phyloP scores from a whole-genome alignment of 2,329 filamentous ascomycete genomes.

The Pestalotiopsis sp. region DNA sequence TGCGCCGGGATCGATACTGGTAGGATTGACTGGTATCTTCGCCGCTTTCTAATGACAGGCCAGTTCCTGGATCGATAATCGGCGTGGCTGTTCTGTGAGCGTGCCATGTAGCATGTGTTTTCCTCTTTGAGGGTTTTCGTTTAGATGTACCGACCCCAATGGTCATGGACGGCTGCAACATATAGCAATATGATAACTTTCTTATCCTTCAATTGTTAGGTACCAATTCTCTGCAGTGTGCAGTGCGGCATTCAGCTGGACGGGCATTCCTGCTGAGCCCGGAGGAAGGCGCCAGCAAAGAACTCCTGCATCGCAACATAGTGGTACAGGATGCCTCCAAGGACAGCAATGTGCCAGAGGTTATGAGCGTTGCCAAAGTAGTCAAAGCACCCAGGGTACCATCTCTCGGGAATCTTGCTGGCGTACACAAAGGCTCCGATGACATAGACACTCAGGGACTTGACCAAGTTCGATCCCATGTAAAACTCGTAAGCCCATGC shows the following conservation, averaged over 20 bases:
- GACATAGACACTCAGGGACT: constrained; percentile 86
- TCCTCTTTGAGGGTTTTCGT: not conserved
- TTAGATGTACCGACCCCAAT: not conserved
- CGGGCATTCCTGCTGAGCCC: constrained; percentile 65
- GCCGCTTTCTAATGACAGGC: not conserved
- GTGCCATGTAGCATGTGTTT: not conserved
- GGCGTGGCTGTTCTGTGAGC: not conserved
- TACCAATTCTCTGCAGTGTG: not conserved
- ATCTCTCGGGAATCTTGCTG: constrained; percentile 89
- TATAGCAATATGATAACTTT: not conserved
- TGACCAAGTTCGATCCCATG: constrained; percentile 71
- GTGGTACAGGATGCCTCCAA: constrained; percentile 96
- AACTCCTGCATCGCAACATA: constrained; percentile 96
- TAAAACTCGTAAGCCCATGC: constrained; percentile 89
- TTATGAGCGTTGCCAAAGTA: constrained; percentile 96
- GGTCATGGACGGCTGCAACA: not conserved
- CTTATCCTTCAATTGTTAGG: constrained; percentile 6
- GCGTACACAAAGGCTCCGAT: constrained; percentile 86
- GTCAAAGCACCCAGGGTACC: constrained; percentile 91
- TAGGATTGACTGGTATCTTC: not conserved
- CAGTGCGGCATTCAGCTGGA: constrained; percentile 42
- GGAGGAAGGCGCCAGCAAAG: constrained; percentile 76
- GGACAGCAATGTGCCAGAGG: constrained; percentile 88
- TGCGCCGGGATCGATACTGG: not conserved
- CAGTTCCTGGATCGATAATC: not conserved